Evolutionary conservation across 2,329 filamentous ascomycete species (phyloP).

Genomic region (Diaporthe longicolla): DNA sequence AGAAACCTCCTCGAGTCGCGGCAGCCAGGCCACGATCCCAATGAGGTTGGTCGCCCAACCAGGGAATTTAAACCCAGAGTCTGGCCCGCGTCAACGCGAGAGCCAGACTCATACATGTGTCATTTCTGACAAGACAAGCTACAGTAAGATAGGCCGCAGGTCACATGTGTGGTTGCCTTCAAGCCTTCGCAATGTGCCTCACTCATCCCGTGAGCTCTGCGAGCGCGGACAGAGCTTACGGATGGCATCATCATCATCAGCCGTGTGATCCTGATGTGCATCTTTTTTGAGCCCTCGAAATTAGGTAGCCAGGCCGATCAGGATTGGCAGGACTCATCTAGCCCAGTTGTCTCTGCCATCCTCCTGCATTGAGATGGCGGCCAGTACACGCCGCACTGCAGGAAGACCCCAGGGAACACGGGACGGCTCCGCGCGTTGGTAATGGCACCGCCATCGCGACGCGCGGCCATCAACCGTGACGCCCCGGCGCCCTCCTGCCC

Average conservation of each 20-base stretch:
- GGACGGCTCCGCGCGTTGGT: neutral
- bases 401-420: neutral
- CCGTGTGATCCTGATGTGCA: neutral
- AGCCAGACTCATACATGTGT: constrained; percentile 16
- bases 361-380: neutral
- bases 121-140: constrained; percentile 36
- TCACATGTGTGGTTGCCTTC: neutral
- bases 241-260: neutral
- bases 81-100: constrained; percentile 4
- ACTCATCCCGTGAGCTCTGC: neutral
- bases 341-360: neutral
- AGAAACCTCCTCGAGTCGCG: constrained; percentile 38
- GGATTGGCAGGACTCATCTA: neutral
- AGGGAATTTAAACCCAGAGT: constrained; percentile 40
- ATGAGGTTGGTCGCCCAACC: constrained; percentile 41
- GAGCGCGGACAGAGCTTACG: neutral
- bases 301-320: neutral
- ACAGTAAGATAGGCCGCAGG: constrained; percentile 32
- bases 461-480: constrained; percentile 13
- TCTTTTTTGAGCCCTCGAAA: neutral
- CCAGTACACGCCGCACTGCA: neutral
- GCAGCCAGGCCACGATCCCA: constrained; percentile 39
- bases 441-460: neutral
- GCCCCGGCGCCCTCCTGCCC: neutral
- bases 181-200: constrained; percentile 12